These are phyloP conservation scores for Emergomyces orientalis DNA, from an alignment of 2,329 filamentous ascomycete genomes.

Conservation along the genomic window DNA sequence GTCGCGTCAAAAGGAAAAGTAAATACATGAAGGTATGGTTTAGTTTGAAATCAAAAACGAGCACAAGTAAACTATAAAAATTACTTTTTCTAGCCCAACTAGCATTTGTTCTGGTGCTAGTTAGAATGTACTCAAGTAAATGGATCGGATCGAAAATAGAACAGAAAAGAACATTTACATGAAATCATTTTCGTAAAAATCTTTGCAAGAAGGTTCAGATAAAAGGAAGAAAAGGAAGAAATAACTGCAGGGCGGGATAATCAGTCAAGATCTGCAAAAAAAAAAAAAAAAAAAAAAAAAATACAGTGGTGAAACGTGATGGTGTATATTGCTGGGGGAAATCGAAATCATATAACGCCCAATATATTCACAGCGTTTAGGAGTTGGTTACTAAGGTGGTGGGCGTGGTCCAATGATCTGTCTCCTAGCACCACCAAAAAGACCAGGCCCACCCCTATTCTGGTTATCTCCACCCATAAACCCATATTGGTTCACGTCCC, in stretches of 20 bases:
- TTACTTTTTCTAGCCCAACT: neutral
- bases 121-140: neutral
- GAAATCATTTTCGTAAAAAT: neutral
- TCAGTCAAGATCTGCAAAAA: neutral
- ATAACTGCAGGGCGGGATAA: neutral
- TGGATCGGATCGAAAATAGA: neutral
- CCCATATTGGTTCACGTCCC: conserved; percentile 58
- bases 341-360: neutral
- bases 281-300: neutral
- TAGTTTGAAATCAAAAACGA: neutral
- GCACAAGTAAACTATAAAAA: neutral
- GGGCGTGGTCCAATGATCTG: conserved; percentile 56
- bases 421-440: conserved; percentile 47
- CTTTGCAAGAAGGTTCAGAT: neutral
- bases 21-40: neutral
- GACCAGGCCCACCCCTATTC: conserved; percentile 44
- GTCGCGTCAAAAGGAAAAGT: neutral
- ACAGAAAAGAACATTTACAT: neutral
- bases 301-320: neutral
- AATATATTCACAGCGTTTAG: neutral
- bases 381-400: conserved; percentile 25
- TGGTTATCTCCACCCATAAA: conserved; percentile 54
- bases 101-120: neutral
- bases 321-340: neutral
- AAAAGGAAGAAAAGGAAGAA: neutral